phyloP scores from a whole-genome alignment of 768 basidiomycete species.

The Lactifluus volemus region DNA sequence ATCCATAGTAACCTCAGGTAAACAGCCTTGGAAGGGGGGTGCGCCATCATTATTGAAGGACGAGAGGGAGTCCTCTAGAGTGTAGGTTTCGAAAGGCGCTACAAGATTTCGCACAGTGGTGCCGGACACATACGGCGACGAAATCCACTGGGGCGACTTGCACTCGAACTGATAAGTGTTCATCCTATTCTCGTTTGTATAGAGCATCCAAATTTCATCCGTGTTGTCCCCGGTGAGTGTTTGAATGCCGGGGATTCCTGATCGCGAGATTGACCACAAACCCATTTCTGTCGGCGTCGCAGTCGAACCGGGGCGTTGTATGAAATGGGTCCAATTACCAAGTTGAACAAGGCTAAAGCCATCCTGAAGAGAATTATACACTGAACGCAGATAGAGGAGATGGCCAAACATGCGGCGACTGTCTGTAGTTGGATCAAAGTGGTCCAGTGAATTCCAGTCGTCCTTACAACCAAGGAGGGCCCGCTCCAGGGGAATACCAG shows the following conservation, averaged over 20 bases:
- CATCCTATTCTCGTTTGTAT: slow-evolving; percentile 77
- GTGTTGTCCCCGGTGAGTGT: slow-evolving; percentile 48
- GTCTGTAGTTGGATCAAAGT: slow-evolving; percentile 86
- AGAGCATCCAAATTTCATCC: slow-evolving; percentile 77
- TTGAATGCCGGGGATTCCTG: slow-evolving; percentile 52
- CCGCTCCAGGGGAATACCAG: slow-evolving; percentile 82
- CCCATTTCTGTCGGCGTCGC: slow-evolving; percentile 76
- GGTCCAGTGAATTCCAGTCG: slow-evolving; percentile 88
- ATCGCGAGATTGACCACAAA: slow-evolving; percentile 72
- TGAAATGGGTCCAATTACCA: slow-evolving; percentile 77
- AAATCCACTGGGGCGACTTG: slow-evolving; percentile 54
- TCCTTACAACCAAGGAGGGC: slow-evolving; percentile 79
- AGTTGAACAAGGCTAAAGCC: slow-evolving; percentile 74
- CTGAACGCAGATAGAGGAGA: slow-evolving; percentile 57
- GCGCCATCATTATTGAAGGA: slow-evolving; percentile 50
- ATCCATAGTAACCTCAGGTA: slow-evolving; percentile 54
- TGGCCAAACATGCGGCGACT: slow-evolving; percentile 65
- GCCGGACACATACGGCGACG: slow-evolving; percentile 63
- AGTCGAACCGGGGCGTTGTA: slow-evolving; percentile 82
- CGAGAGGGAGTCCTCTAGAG: slow-evolving; percentile 53
- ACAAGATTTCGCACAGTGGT: slow-evolving; percentile 64
- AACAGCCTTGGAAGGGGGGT: slow-evolving; percentile 69
- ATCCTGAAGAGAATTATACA: slow-evolving; percentile 73
- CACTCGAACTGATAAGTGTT: slow-evolving; percentile 59
- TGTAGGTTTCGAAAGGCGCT: slow-evolving; percentile 75